Base-by-base conservation (phyloP, 768 basidiomycete species). In the Suillus cothurnatus region DNA sequence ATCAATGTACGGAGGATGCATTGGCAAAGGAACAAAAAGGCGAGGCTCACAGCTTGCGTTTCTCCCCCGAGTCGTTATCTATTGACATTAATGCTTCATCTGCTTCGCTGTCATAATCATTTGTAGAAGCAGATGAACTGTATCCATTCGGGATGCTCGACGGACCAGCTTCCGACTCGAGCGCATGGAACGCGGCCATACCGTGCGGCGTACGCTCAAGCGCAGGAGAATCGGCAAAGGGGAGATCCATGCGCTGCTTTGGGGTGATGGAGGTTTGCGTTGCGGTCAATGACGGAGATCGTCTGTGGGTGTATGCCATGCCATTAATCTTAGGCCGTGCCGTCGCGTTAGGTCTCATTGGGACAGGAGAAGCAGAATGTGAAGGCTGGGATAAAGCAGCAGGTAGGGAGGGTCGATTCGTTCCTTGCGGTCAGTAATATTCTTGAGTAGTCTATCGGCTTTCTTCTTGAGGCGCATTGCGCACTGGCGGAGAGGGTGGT, bases 381-480 rank as follows among this genome's bases (percentile, higher is more conserved):
- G 70, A 64, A 1, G 63, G 72, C 58, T 55, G 78, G 72, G 68
- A 82, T 74, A 82, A 73, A 62, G 79, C 77, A 32, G 77, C 70
- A 31, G 91, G 91, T 63, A 93, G 64, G 73, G 72, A 21, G 90
- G 91, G 71, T 93, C 91, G 2, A 85, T 79, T 65, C 92, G 87
- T 71, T 96, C 93, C 71, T 89, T 90, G 71, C 88, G 86, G 77
- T 99, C 97, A 2, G 92, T 93, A 69, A 99, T 90, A 71, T 96
- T 90, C 71, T 88, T 88, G 23, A 99, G 86, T 31, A 98, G 86
- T 68, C 88, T 86, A 63, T 96, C 91, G 0, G 95, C 91, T 77
- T 97, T 96, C 66, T 82, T 82, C 71, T 90, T 87, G 69, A 99
- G 86, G 43, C 93, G 89, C 61, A 85, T 83, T 3, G 93, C 95